A percentile compares a stretch with the other conserved stretches of the same genome.
Evolutionary conservation across 2,329 filamentous ascomycete species (phyloP).

Genomic region (Colletotrichum phormii): DNA sequence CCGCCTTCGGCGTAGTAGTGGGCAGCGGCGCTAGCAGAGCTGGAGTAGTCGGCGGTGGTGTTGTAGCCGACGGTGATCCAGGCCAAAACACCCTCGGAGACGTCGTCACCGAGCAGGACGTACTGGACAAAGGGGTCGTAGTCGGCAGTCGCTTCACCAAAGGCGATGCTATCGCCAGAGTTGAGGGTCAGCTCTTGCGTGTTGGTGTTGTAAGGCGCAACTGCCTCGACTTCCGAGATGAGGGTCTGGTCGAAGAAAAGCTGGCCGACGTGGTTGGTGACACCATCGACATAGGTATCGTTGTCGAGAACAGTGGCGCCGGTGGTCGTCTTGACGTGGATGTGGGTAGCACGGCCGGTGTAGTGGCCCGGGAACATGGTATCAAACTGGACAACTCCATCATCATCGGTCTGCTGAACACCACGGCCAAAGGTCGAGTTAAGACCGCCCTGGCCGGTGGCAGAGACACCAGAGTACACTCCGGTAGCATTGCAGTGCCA

Average conservation of each 20-base stretch:
- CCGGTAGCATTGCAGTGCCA: conserved; percentile 6
- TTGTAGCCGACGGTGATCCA: conserved; percentile 59
- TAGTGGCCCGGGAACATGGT: conserved; percentile 60
- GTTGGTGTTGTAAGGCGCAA: conserved; percentile 2
- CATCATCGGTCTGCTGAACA: conserved; percentile 51
- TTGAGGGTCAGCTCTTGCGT: not conserved
- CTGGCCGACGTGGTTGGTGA: not conserved
- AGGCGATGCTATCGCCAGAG: conserved; percentile 56
- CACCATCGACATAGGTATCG: conserved; percentile 39
- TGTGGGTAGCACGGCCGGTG: conserved; percentile 57
- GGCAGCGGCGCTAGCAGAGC: not conserved
- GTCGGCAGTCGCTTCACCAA: conserved; percentile 48
- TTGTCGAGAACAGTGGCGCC: conserved; percentile 39
- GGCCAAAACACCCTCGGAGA: conserved; percentile 56
- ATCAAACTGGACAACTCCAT: conserved; percentile 56
- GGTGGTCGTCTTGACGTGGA: conserved; percentile 47
- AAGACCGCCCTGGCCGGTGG: not conserved
- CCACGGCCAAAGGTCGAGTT: conserved; percentile 39
- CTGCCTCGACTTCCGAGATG: not conserved
- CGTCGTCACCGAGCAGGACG: conserved; percentile 59
- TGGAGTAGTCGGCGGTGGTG: conserved; percentile 35
- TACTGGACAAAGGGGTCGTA: conserved; percentile 63
- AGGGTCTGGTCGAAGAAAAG: conserved; percentile 2
- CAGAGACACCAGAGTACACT: not conserved
- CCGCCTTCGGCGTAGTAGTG: conserved; percentile 4